These are phyloP conservation scores for Pseudocercospora macadamiae DNA, from an alignment of 2,329 filamentous ascomycete genomes.

Conservation along the genomic window DNA sequence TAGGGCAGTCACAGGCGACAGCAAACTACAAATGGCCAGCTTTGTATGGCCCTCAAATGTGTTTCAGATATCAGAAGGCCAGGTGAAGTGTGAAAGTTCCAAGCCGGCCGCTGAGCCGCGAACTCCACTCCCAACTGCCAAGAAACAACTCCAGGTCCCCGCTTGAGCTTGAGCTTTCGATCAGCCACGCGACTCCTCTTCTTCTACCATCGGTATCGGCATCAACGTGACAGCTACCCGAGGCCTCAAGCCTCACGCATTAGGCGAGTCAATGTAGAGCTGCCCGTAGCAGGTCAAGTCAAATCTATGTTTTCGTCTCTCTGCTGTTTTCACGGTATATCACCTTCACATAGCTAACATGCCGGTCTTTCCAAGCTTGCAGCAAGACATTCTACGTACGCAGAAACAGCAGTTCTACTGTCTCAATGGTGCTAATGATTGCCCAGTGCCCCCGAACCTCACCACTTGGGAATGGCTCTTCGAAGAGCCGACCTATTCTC, in stretches of 20 bases:
- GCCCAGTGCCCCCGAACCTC: slow-evolving; percentile 56
- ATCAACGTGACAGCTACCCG: neutral
- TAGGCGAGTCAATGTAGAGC: neutral
- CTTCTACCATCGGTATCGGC: neutral
- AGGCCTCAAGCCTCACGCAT: neutral
- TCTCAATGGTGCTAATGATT: slow-evolving; percentile 7
- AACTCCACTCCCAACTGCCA: no score
- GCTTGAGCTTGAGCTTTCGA: neutral
- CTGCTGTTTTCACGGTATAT: neutral
- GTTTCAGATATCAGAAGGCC: neutral
- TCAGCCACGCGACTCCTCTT: neutral
- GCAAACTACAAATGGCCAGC: neutral
- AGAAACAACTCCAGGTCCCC: neutral
- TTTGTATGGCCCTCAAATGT: neutral
- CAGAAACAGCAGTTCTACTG: no score
- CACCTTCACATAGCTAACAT: slow-evolving; percentile 11
- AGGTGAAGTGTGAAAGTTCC: neutral
- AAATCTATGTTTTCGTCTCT: neutral
- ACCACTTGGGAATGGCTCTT: slow-evolving; percentile 67
- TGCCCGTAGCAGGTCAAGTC: neutral
- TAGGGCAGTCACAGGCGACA: neutral
- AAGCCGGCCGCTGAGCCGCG: neutral
- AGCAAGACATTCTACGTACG: slow-evolving; percentile 31
- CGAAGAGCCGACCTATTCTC: slow-evolving; percentile 56
- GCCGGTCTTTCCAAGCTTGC: slow-evolving; percentile 28